A percentile compares a stretch with the other conserved stretches of the same genome.
phyloP scores from a whole-genome alignment of 805 yeast genomes.

The Candida sithepensis region DNA sequence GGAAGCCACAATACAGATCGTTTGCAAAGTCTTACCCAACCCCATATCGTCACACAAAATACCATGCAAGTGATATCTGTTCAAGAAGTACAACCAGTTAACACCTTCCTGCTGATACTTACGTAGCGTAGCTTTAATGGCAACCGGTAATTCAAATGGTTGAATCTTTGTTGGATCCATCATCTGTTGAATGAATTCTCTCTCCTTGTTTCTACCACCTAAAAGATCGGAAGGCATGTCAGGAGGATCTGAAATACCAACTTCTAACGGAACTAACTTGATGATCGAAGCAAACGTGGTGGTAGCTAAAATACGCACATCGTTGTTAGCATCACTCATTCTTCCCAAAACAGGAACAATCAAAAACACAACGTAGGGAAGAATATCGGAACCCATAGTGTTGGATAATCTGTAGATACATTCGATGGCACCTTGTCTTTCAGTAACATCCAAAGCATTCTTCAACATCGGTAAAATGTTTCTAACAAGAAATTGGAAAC shows the following conservation, averaged over 20 bases:
- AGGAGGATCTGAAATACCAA: slow-evolving; percentile 93
- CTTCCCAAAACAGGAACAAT: slow-evolving; percentile 96
- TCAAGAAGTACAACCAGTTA: slow-evolving; percentile 94
- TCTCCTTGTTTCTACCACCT: slow-evolving; percentile 86
- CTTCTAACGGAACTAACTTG: slow-evolving; percentile 93
- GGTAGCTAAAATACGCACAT: slow-evolving; percentile 86
- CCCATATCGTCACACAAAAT: slow-evolving; percentile 99
- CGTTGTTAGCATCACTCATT: slow-evolving; percentile 93
- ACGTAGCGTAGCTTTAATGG: slow-evolving; percentile 88
- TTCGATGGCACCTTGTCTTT: slow-evolving; percentile 93
- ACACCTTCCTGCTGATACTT: slow-evolving; percentile 98
- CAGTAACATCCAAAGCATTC: slow-evolving; percentile 64
- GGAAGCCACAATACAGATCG: slow-evolving; percentile 94
- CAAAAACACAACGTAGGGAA: slow-evolving; percentile 92
- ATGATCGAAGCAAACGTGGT: slow-evolving; percentile 96
- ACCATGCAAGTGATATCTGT: slow-evolving; percentile 94
- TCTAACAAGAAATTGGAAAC: slow-evolving; percentile 78
- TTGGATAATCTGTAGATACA: slow-evolving; percentile 79
- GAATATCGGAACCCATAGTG: slow-evolving; percentile 81
- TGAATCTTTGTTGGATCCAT: slow-evolving; percentile 92
- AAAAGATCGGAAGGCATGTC: slow-evolving; percentile 83
- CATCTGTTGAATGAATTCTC: slow-evolving; percentile 95
- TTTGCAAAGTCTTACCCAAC: slow-evolving; percentile 92
- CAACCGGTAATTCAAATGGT: slow-evolving; percentile 83
- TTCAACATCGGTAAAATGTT: slow-evolving; percentile 74